Base-by-base conservation (phyloP, 768 basidiomycete species). In the Boletus rubropictus region DNA sequence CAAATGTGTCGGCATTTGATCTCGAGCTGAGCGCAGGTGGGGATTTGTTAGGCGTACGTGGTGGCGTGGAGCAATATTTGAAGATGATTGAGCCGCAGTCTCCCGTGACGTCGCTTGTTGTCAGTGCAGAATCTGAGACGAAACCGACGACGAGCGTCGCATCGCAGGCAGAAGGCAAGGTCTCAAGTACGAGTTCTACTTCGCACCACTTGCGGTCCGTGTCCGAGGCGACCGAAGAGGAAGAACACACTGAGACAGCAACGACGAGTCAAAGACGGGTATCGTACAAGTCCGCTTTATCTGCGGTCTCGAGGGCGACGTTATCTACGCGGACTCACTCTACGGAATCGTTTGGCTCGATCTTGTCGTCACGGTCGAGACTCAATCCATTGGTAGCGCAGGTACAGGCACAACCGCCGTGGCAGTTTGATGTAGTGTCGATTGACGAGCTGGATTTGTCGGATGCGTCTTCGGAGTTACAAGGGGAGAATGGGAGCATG, bases 361-460 rank as follows among this genome's bases (percentile, higher is more conserved):
- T 66, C 32, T 17, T 68, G 18, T 68, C 64, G 4, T 66, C 64
- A 2, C 51, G 49, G 29, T 68, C 66, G 4, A 39, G 39, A 10
- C 43, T 66, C 31, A 66, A 66, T 35, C 66, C 64, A 18, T 17
- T 66, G 24, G 64, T 68, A 8, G 64, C 64, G 24, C 61, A 68
- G 41, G 64, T 66, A 2, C 66, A 68, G 38, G 64, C 61, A 17
- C 61, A 70, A 25, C 69, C 75, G 1, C 77, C 72, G 24, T 86
- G 75, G 79, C 73, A 70, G 50, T 79, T 86, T 40, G 84, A 89
- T 49, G 76, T 88, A 38, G 83, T 83, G 18, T 84, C 86, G 6
- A 79, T 89, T 39, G 86, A 89, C 57, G 88, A 89, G 33, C 66
- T 87, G 34, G 86, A 89, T 48, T 67, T 89, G n/a, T 89, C 87